Evolutionary conservation across 495 filamentous ascomycete species (phyloP), one percentile per base, ranked within the genome.

Genomic region (Aspergillus taichungensis): DNA sequence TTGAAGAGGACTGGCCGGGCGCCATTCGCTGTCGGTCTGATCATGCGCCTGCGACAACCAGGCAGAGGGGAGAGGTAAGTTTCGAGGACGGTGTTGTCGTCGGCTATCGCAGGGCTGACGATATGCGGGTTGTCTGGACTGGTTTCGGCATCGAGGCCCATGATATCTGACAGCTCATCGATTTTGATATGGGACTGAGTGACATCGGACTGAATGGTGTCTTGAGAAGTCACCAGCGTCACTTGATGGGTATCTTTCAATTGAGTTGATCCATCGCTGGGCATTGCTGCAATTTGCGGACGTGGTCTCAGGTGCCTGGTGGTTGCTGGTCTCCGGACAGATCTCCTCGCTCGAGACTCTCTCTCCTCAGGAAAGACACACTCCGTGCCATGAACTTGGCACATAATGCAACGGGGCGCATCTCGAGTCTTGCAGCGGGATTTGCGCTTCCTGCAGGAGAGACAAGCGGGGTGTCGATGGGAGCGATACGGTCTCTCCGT

Each of bases 1-100:
- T 61, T 80, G 24, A 79, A 87, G 42, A 71, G 83, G 37, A 80
- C 80, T 1, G 78, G 67, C 46, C 63, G 30, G 33, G 37, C 43
- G 8, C 47, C 46, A 29, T 8, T 40, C 9, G 45, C 35, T 31
- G 39, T 52, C 6, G 46, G 45, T 8, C 41, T 44, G 46, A 51
- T 45, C 35, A 56, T 8, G 82, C 6, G 59, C 85, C 14, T 37
- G 37, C 42, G 33, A 11, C 45, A 33, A 36, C 38, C 35, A 10
- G 47, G 41, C 14, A 54, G 33, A 13, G 49, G 39, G 11, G 59
- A 57, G 24, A 65, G 48, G 47, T 64, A 66, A 12, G 49, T 54
- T 34, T 57, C 60, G 10, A 68, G 39, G 24, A 66, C 39, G 7
- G 61, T 49, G 27, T 51, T 61, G 40, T 68, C 64, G 24, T 59